Evolutionary conservation across 2,329 filamentous ascomycete species (phyloP).

Genomic region (Xylariomycetidae sp.): DNA sequence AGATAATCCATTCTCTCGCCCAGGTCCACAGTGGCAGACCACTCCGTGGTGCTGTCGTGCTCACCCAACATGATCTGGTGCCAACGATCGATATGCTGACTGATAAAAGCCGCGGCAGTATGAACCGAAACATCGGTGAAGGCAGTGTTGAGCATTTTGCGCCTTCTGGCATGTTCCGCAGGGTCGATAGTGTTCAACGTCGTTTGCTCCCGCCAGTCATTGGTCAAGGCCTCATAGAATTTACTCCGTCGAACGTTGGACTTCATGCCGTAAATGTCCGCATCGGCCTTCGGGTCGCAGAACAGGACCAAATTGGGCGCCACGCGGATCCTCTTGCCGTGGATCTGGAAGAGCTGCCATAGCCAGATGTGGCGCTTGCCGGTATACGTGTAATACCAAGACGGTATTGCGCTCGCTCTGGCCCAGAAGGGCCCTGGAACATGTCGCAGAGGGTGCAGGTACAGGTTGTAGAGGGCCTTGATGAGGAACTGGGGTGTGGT

Average conservation of each 20-base stretch:
- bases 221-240: conserved; percentile 13
- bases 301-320: conserved; percentile 16
- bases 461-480: conserved; percentile 16
- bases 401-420: conserved; percentile 13
- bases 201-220: conserved; percentile 5
- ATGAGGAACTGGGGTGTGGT: conserved; percentile 7
- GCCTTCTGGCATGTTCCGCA: conserved; percentile 11
- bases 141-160: conserved; percentile 12
- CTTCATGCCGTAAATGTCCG: conserved; percentile 16
- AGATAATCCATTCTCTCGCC: conserved; percentile 5
- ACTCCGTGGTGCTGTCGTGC: conserved; percentile 2
- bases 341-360: conserved; percentile 13
- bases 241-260: conserved; percentile 16
- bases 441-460: conserved; percentile 15
- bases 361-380: conserved; percentile 19
- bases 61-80: conserved; percentile 10
- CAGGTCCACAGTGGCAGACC: conserved; percentile 14
- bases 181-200: conserved; percentile 14
- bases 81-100: conserved; percentile 18
- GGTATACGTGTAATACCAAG: conserved; percentile 13
- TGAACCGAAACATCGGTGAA: conserved; percentile 18
- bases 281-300: conserved; percentile 12
- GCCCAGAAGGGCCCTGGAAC: conserved; percentile 20
- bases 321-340: conserved; percentile 13
- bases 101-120: conserved; percentile 13